Evolutionary conservation across 352 stramenopile species (phyloP), one percentile per base, ranked within the genome.

Genomic region (Phytophthora syringae): DNA sequence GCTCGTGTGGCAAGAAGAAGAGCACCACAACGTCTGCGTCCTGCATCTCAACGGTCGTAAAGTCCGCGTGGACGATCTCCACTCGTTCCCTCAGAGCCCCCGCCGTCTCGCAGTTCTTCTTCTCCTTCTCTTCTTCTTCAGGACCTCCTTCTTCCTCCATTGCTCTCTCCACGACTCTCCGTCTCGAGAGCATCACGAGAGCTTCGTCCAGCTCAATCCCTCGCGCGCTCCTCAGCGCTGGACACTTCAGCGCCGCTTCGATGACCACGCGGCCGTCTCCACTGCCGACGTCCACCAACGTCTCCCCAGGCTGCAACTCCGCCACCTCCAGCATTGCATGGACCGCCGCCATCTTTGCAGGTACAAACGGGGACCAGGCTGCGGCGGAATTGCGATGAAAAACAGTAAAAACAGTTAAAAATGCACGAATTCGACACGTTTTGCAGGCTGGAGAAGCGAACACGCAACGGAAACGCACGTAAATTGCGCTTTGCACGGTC

Each of bases 361-460:
- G 83, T 20, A 90, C 77, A 36, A 89, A 92, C 7, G 83, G 83
- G 22, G 83, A 89, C 80, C 83, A 92, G 2, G 81, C 83, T 92
- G 51, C 16, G 25, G 22, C 28, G 22, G 28, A 56, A 49, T 27
- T 3, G n/a, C 50, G 18, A 18, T 30, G 30, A 40, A 66, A 66
- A 9, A 45, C 18, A 16, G 13, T 1, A 24, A 27, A 27, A 58
- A 36, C n/a, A 13, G 21, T 48, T 40, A 61, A 28, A 49, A 60
- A 56, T 0, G 45, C 20, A 25, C 55, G 15, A 27, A 34, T 39
- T 24, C 13, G 7, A 6, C 32, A 18, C 11, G 37, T 24, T 18
- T 62, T 6, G 22, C 15, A 10, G 9, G 27, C n/a, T 52, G 22
- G 2, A 67, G 15, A 7, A 11, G 12, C 12, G 3, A n/a, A 40